Base-by-base conservation (phyloP, 345 rosid species). In the Populus nigra region DNA sequence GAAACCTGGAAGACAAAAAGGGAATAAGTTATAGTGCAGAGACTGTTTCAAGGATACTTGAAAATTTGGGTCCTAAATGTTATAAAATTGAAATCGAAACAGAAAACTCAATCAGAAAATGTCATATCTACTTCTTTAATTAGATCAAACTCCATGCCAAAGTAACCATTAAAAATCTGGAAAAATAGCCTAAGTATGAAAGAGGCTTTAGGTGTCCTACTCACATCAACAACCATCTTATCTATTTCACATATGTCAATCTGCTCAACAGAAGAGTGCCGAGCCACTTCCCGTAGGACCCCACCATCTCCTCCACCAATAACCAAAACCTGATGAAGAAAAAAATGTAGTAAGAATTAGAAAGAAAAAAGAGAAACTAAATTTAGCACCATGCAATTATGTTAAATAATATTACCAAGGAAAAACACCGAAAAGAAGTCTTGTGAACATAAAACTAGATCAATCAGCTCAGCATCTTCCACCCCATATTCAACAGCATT, bases 251-350 rank as follows among this genome's bases (percentile, higher is more conserved):
- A 95, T 35, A 95, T 93, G 80, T 95, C 99, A 82, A 95, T 90
- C 77, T 90, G 88, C 83, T 90, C 96, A 11, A 95, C 82, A 69
- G 98, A 93, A 76, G 92, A 77, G 85, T 95, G 91, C 17, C 98
- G 96, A 77, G 97, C 82, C 78, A 95, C 93, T 87, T 95, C 99
- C 59, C 97, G 88, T 53, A 93, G 77, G 72, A 95, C 98, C 11
- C 98, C 99, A 25, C 99, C 99, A 83, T 91, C 99, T 65, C 99
- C 99, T 82, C 99, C 99, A 20, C 99, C 99, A 82, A 95, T 93
- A 61, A 95, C 99, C 83, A 95, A 74, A 57, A 93, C 97, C 99
- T 93, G 84, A 72, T 73, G 35, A 25, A 59, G 65, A 59, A 61
- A 76, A 69, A 39, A 36, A 73, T 23, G 47, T 2, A 18, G 6